Evolutionary conservation across 2,329 filamentous ascomycete genomes (phyloP), one percentile per base, ranked within the genome.

Genomic region (Diaporthe vaccinii): DNA sequence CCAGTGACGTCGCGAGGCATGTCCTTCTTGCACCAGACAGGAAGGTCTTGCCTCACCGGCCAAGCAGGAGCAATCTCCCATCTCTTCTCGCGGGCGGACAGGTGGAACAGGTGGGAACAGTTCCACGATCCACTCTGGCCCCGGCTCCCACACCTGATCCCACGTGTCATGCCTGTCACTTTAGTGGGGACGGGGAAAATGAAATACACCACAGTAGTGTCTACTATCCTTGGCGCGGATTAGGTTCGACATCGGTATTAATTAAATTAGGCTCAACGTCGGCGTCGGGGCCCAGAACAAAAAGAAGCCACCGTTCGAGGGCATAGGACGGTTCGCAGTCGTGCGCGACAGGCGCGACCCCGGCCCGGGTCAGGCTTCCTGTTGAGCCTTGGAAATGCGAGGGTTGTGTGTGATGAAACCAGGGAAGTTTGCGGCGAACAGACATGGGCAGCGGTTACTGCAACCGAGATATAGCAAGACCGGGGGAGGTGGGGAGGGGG

Each of bases 101-200:
- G 49, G 34, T 25, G 46, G 62, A 44, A 51, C 28, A 10, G 44
- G 62, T 67, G 44, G 44, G 62, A 53, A 68, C 44, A 49, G 46
- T 51, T 67, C 49, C 65, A 69, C 46, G 49, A 49, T 46, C 65
- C 49, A 69, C 49, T 68, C 46, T 41, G 36, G 49, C 49, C 58
- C 58, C 7, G 36, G 49, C 58, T 46, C 70, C 58, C 59, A 51
- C 46, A 65, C 36, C 22, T 41, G 20, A 55, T 34, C 58, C 70
- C 70, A 73, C 70, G 70, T 73, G 70, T 65, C 70, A 65, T 49
- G 70, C 70, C 70, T 73, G 70, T 73, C 70, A 65, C 17, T 41
- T 51, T 31, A 53, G 70, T 65, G 70, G 70, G 25, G 58, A 44
- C 70, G 46, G n/a, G n/a, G 70, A 36, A 28, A 31, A 62, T 44